phyloP scores from a whole-genome alignment of 176 grass and related monocot species.

The Rhynchospora tenuis region DNA sequence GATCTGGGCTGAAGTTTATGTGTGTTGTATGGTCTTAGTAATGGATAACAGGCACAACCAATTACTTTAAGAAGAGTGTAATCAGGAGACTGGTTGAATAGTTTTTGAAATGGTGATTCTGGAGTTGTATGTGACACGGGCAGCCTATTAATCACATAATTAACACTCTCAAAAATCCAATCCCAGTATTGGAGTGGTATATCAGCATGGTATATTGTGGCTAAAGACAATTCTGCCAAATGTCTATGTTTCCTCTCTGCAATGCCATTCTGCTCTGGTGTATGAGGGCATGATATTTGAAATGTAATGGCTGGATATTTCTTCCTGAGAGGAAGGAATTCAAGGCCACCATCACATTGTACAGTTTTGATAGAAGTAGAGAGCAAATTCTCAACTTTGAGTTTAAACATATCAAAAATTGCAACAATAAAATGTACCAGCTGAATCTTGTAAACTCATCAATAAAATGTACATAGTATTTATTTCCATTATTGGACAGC shows the following conservation, averaged over 20 bases:
- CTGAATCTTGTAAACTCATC: slow-evolving; percentile 1
- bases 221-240: not conserved
- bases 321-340: not conserved
- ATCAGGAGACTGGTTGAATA: not conserved
- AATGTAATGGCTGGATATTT: not conserved
- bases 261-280: not conserved
- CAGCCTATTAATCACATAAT: slow-evolving; percentile 7
- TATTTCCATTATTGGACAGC: not conserved
- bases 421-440: slow-evolving; percentile 8
- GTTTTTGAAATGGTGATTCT: too few species aligned
- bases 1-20: not conserved
- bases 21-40: not conserved
- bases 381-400: not conserved
- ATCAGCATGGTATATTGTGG: not conserved
- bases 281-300: not conserved
- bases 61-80: not conserved
- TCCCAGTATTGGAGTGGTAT: not conserved
- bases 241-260: slow-evolving; percentile 14
- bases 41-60: not conserved
- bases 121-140: too few species aligned
- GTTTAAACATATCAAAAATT: slow-evolving; percentile 4
- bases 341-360: not conserved
- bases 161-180: not conserved
- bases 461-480: not conserved
- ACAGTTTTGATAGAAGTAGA: not conserved